Base-by-base conservation (phyloP, 306 rosid genomes). In the Cicer cuneatum region DNA sequence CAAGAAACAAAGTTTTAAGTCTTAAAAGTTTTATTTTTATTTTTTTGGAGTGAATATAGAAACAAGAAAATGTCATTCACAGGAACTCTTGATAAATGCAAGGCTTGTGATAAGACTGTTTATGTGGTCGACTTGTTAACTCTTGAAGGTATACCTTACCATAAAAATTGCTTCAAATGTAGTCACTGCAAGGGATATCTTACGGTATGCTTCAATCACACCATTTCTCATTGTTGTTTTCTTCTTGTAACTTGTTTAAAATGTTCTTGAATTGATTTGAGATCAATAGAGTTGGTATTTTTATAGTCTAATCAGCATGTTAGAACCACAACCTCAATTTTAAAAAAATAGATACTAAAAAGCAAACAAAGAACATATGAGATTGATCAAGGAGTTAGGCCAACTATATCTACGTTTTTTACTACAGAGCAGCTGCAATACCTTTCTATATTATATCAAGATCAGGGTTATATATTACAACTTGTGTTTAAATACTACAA, bases 71-170 rank as follows among this genome's bases (percentile, higher is more conserved):
- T 94, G 98, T 84, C 97, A 58, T 94, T 94, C 87, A 92, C 99
- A 13, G 99, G 99, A 85, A 94, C 97, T 61, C 73, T 90, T 81
- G 99, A 94, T 79, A 94, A 92, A 89, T 94, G 99, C 92, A 85
- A 86, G 84, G 98, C 95, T 76, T 94, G 99, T 85, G 96, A 92
- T 29, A 94, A 90, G 87, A 92, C 97, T 76, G 99, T 94, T 72
- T 89, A 94, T 76, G 99, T 92, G 2, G 96, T 92, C 68, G 99
- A 94, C 64, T 35, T 86, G 90, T 62, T 94, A 87, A 82, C 99
- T 62, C 99, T 94, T 60, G 99, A 94, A 83, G 92, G 93, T 1
- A 46, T 66, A 1, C 92, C 96, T 75, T 94, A 92, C 72, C 99
- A 94, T 75, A 94, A 94, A 80, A 67, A 72, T 69, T 94, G 99